Conservation (phyloP, 306 rosid species). For the Coriaria nepalensis region DNA sequence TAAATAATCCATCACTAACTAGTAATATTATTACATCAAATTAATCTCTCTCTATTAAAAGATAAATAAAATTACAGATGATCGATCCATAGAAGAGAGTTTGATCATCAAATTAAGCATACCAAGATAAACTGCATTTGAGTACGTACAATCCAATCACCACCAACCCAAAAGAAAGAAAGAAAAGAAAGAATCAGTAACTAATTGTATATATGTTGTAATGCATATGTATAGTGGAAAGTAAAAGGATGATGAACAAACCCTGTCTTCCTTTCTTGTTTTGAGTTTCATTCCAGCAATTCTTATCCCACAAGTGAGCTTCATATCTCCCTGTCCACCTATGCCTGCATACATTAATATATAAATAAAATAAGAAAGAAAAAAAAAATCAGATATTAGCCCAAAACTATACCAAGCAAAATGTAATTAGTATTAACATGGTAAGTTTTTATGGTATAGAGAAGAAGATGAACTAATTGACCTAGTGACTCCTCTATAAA, state of each 20-base stretch:
- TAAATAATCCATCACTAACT: neutral
- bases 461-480: neutral
- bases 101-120: slow-evolving; percentile 3
- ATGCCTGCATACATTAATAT: slow-evolving; percentile 26
- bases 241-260: neutral
- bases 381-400: neutral
- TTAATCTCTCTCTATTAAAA: too few species aligned
- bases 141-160: neutral
- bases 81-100: neutral
- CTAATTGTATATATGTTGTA: neutral
- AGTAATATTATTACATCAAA: too few species aligned
- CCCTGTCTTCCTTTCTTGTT: slow-evolving; percentile 88
- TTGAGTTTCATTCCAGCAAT: slow-evolving; percentile 76
- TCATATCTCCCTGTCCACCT: slow-evolving; percentile 84
- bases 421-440: neutral
- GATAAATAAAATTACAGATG: neutral
- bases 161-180: neutral
- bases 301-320: slow-evolving; percentile 89
- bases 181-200: slow-evolving; percentile 4
- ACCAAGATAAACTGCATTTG: slow-evolving; percentile 64
- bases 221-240: neutral
- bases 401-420: too few species aligned
- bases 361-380: neutral
- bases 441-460: too few species aligned
- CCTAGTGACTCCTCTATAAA: slow-evolving; percentile 78